Evolutionary conservation across 306 rosid genomes (phyloP), one percentile per base, ranked within the genome.

Genomic region (Cicer arietinum): DNA sequence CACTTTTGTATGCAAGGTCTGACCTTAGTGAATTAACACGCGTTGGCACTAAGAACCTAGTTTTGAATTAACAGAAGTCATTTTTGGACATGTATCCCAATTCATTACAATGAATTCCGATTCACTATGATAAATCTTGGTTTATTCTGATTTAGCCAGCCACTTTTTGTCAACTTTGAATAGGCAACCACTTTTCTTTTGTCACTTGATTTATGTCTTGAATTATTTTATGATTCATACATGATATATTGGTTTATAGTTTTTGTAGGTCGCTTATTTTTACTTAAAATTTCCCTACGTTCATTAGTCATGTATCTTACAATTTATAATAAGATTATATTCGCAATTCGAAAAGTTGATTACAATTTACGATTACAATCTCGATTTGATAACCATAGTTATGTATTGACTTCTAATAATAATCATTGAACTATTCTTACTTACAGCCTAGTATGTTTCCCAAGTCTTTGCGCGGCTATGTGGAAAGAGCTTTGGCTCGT

Each of bases 401-500:
- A n/a, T 73, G 43, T 16, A 41, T 58, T 70, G 48, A 51, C 50
- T 66, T 67, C 48, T 68, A 73, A 68, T 69, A 46, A 20, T 50
- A 71, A 74, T 50, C 72, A 67, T 70, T 67, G 54, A 74, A 71
- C 68, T 44, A 71, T 74, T 69, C 53, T 86, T 74, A 47, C 74
- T 62, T 81, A 80, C 92, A 95, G 99, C 93, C 99, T 72, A 95
- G 89, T 75, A 83, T 79, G 88, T 92, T 92, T 77, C 99, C 99
- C 30, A 92, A 86, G 74, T 92, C 98, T 40, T 77, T 95, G 69
- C 92, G 99, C 54, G 96, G 93, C 63, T 95, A 95, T 85, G 96
- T 92, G 65, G 98, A 89, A 84, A 95, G 97, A 88, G 98, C 93
- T 73, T 85, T 92, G 91, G 89, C 91, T 79, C 97, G 99, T 30